Conservation (phyloP, 768 basidiomycete genomes). For the Xanthoconium stramineum region DNA sequence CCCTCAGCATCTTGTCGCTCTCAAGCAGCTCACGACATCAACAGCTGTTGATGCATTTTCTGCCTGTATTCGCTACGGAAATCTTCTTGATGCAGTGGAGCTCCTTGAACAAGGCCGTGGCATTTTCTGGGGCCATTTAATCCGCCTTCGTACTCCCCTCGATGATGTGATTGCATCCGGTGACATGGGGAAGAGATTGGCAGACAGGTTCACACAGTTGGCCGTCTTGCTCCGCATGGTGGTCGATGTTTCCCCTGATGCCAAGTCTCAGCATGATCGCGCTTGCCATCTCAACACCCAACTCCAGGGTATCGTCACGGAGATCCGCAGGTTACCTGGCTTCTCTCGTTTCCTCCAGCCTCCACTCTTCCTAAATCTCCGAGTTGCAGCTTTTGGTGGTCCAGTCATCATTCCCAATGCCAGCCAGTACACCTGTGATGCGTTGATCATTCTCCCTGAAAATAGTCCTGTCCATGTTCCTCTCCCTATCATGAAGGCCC, state of each 20-base stretch:
- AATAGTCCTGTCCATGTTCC: conserved; percentile 2
- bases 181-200: not conserved
- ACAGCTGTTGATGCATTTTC: conserved; percentile 6
- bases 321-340: too few relatives aligned
- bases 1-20: not conserved
- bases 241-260: not conserved
- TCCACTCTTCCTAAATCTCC: too few relatives aligned
- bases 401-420: conserved; percentile 36
- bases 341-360: too few relatives aligned
- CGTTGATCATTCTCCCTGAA: conserved; percentile 23
- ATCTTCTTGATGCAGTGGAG: conserved; percentile 23
- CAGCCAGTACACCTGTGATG: conserved; percentile 30
- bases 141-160: conserved; percentile 12
- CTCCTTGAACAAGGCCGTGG: not conserved
- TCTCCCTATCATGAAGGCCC: not conserved
- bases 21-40: conserved; percentile 1
- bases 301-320: too few relatives aligned
- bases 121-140: not conserved
- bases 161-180: not conserved
- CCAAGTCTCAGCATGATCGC: not conserved
- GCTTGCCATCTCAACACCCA: too few relatives aligned
- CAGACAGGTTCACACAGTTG: not conserved
- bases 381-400: conserved; percentile 24
- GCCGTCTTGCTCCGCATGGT: not conserved
- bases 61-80: conserved; percentile 8